A percentile compares a stretch with the other conserved stretches of the same genome.
Evolutionary conservation across 495 filamentous ascomycete genomes (phyloP).

Genomic region (Terfezia claveryi): DNA sequence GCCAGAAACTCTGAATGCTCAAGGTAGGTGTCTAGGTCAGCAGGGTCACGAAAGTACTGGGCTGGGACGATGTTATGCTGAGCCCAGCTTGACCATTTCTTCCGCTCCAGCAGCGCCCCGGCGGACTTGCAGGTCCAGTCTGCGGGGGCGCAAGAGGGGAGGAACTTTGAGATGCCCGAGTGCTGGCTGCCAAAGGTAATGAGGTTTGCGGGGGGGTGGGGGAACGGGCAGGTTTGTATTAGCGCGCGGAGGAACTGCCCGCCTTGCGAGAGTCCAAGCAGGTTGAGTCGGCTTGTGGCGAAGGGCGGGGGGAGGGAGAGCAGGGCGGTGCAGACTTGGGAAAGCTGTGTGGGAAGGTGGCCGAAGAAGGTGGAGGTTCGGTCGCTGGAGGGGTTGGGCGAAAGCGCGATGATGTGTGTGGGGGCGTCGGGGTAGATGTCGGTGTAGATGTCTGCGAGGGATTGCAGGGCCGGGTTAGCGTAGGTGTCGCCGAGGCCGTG

Average conservation of each 20-base stretch:
- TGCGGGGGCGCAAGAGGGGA: slow-evolving; percentile 32
- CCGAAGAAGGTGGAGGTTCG: slow-evolving; percentile 73
- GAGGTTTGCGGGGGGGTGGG: slow-evolving; percentile 49
- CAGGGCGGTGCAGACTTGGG: slow-evolving; percentile 58
- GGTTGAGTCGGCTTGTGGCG: slow-evolving; percentile 45
- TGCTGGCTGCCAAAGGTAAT: slow-evolving; percentile 88
- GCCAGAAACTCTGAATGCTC: slow-evolving; percentile 80
- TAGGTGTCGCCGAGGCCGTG: slow-evolving; percentile 65
- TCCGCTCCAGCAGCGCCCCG: slow-evolving; percentile 30
- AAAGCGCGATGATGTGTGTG: slow-evolving; percentile 60
- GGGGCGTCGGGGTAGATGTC: slow-evolving; percentile 58
- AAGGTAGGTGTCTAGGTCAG: slow-evolving; percentile 49
- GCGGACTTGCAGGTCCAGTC: slow-evolving; percentile 69
- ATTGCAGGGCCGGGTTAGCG: slow-evolving; percentile 46
- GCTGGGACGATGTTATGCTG: slow-evolving; percentile 70
- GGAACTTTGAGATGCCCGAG: slow-evolving; percentile 74
- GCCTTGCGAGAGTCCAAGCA: slow-evolving; percentile 83
- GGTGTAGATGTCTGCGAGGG: slow-evolving; percentile 33
- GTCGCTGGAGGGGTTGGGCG: slow-evolving; percentile 41
- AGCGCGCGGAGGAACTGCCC: slow-evolving; percentile 91
- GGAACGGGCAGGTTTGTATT: slow-evolving; percentile 69
- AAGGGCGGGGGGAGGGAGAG: slow-evolving; percentile 50
- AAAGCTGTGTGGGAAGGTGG: slow-evolving; percentile 63
- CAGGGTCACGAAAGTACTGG: slow-evolving; percentile 76
- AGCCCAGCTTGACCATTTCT: slow-evolving; percentile 49